A percentile compares a stretch with the other conserved stretches of the same genome.
Evolutionary conservation across 2,329 filamentous ascomycete species (phyloP).

Genomic region (Periconia sp.): DNA sequence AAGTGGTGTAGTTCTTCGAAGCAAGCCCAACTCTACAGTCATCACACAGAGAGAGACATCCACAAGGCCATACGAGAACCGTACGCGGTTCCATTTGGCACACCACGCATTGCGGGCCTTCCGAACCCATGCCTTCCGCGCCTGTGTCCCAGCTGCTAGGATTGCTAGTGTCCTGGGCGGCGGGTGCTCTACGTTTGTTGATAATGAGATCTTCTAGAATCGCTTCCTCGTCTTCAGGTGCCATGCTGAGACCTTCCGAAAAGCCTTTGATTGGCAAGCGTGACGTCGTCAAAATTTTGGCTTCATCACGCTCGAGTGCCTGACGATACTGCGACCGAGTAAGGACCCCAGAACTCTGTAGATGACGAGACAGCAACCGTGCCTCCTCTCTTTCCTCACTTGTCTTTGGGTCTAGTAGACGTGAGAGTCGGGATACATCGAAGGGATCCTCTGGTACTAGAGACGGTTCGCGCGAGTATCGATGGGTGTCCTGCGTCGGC

Average conservation of each 20-base stretch:
- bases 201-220: constrained; percentile 63
- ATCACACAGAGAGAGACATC: constrained; percentile 91
- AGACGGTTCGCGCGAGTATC: constrained; percentile 53
- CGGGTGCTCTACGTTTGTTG: constrained; percentile 51
- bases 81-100: constrained; percentile 85
- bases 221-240: constrained; percentile 57
- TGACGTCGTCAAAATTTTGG: constrained; percentile 62
- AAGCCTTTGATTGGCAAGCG: constrained; percentile 32
- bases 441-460: constrained; percentile 54
- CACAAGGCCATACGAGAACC: constrained; percentile 94
- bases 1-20: constrained; percentile 96
- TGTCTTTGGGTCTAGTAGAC: constrained; percentile 77
- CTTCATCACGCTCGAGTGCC: constrained; percentile 68
- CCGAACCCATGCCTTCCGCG: constrained; percentile 72
- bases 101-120: constrained; percentile 85
- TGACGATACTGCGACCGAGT: constrained; percentile 78
- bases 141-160: constrained; percentile 63
- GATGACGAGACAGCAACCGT: constrained; percentile 75
- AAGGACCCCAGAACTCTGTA: constrained; percentile 70
- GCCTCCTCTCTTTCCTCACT: constrained; percentile 81
- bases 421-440: constrained; percentile 69
- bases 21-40: constrained; percentile 91
- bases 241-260: constrained; percentile 35
- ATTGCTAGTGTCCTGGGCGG: constrained; percentile 35
- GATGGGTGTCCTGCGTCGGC: constrained; percentile 69